phyloP scores from a whole-genome alignment of 2,329 filamentous ascomycete species.

The Xylariaceae sp. region DNA sequence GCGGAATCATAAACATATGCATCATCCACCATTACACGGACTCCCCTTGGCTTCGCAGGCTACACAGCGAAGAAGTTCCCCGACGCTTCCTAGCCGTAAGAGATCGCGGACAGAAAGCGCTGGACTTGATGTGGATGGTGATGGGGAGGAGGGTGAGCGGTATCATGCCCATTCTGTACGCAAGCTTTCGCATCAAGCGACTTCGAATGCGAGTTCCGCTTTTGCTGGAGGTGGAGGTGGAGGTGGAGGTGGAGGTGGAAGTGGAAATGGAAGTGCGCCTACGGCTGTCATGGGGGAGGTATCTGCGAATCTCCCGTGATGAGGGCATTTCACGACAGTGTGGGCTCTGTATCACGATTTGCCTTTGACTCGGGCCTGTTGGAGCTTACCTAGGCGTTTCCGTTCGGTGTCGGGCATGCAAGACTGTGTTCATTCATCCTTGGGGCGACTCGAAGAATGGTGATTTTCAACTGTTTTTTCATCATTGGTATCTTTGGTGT shows the following conservation, averaged over 20 bases:
- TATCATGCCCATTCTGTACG: conserved; percentile 25
- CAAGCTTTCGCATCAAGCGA: conserved; percentile 26
- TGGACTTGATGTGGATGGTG: conserved; percentile 20
- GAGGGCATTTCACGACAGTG: background rate
- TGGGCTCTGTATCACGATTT: background rate
- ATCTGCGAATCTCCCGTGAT: conserved; percentile 13
- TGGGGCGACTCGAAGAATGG: background rate
- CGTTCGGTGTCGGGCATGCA: background rate
- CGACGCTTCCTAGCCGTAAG: conserved; percentile 28
- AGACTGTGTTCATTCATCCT: background rate
- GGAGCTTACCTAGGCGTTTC: background rate
- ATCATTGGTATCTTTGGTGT: background rate
- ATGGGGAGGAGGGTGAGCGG: conserved; percentile 17
- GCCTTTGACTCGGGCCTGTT: background rate
- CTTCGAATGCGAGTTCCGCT: background rate
- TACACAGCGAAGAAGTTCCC: background rate
- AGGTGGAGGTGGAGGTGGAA: background rate
- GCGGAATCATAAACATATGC: conserved; percentile 1
- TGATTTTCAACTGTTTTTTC: background rate
- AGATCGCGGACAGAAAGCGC: conserved; percentile 31
- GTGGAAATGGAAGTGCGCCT: conserved; percentile 11
- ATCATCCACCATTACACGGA: background rate
- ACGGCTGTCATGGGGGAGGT: conserved; percentile 25
- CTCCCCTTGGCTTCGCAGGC: conserved; percentile 2
- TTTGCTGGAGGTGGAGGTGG: background rate